Conservation (phyloP, 2,329 filamentous ascomycete genomes). For the Scedosporium boydii region DNA sequence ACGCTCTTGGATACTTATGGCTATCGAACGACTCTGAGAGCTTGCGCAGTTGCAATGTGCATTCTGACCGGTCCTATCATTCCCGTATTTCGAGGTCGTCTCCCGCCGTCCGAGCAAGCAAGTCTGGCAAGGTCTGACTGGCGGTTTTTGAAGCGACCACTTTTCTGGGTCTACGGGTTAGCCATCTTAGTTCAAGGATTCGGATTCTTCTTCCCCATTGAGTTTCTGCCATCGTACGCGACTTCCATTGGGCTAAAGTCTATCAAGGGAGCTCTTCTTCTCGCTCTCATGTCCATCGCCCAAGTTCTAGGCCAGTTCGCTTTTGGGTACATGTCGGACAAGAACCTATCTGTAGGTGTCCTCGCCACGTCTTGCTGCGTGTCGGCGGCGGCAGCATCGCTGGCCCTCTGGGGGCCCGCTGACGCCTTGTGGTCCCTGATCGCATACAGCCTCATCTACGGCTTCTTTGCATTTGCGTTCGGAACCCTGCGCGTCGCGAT, state of each 20-base stretch:
- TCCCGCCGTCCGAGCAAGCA: too few relatives aligned
- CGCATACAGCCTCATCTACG: conserved; percentile 40
- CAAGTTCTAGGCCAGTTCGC: conserved; percentile 39
- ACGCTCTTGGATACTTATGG: conserved; percentile 12
- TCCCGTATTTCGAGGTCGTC: too few relatives aligned
- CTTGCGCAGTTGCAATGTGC: too few relatives aligned
- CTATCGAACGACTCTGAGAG: neutral
- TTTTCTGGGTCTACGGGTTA: too few relatives aligned
- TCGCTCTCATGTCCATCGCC: conserved; percentile 38
- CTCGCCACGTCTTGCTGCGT: too few relatives aligned
- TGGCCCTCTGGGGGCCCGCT: conserved; percentile 43
- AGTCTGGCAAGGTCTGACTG: too few relatives aligned
- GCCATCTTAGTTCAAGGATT: neutral
- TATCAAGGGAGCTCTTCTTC: conserved; percentile 27
- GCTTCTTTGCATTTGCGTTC: conserved; percentile 26
- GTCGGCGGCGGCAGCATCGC: conserved; percentile 23
- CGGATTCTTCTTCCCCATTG: neutral
- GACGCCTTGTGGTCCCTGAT: conserved; percentile 32
- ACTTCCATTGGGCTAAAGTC: conserved; percentile 15
- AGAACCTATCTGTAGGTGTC: conserved; percentile 20
- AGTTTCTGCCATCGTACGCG: neutral
- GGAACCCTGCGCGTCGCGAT: conserved; percentile 16
- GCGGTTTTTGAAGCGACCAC: too few relatives aligned
- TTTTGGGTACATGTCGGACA: conserved; percentile 41
- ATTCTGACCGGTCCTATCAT: too few relatives aligned